A percentile compares a stretch with the other conserved stretches of the same genome.
Evolutionary conservation across 2,329 filamentous ascomycete genomes (phyloP).

Genomic region (Ophiostoma himal-ulmi): DNA sequence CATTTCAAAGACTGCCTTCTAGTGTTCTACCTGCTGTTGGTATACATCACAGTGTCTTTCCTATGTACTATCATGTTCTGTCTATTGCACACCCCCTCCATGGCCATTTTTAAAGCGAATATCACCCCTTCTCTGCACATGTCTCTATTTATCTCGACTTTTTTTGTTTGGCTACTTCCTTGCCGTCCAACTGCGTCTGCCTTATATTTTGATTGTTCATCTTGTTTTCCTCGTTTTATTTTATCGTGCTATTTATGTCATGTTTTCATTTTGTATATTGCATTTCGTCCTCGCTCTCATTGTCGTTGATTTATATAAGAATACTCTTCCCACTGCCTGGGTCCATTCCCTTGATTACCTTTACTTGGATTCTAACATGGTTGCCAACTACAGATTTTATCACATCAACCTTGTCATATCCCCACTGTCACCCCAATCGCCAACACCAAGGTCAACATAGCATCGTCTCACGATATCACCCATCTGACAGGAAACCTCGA

Average conservation of each 20-base stretch:
- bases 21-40: not conserved
- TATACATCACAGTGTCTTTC: not conserved
- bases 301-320: slow-evolving; percentile 10
- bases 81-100: not conserved
- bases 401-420: not conserved
- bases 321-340: not conserved
- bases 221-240: not conserved
- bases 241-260: not conserved
- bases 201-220: not conserved
- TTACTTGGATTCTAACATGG: not conserved
- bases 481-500: not conserved
- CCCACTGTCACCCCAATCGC: not conserved
- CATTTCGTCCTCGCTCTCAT: not conserved
- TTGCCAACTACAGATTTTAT: not conserved
- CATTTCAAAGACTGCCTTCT: not conserved
- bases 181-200: not conserved
- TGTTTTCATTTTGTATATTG: not conserved
- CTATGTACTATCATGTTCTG: not conserved
- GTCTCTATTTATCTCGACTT: not conserved
- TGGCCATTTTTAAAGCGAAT: not conserved
- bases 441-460: not conserved
- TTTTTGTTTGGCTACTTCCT: not conserved
- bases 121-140: not conserved
- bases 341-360: not conserved
- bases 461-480: not conserved